A percentile compares a stretch with the other conserved stretches of the same genome.
Conservation (phyloP, 2,329 filamentous ascomycete genomes). For the Raffaelea deltoideospora region DNA sequence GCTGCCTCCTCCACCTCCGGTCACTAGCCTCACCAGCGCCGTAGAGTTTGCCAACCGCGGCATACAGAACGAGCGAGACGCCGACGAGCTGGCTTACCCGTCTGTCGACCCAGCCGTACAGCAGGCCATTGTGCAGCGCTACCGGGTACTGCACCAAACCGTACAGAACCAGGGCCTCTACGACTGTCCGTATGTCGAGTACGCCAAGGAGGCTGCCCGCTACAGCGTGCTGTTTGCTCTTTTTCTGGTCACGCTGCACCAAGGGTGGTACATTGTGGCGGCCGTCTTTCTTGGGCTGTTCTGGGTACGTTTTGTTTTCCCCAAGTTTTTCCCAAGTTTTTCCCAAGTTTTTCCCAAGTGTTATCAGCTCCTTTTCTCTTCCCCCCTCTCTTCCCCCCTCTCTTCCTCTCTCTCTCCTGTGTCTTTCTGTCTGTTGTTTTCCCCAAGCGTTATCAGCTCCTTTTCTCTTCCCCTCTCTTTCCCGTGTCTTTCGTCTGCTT, state of each 20-base stretch:
- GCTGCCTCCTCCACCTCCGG: no score
- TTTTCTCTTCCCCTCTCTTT: constrained; percentile 8
- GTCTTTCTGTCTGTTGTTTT: constrained; percentile 16
- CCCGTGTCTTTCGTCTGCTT: constrained; percentile 24
- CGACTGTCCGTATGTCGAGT: constrained; percentile 40
- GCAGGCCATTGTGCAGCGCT: constrained; percentile 37
- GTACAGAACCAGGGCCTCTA: constrained; percentile 42
- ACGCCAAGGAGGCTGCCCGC: constrained; percentile 41
- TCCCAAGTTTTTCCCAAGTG: no score
- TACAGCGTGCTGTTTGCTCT: constrained; percentile 33
- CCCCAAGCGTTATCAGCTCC: no score
- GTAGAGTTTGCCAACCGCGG: constrained; percentile 18
- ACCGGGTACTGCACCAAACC: constrained; percentile 37
- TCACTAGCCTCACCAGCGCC: no score
- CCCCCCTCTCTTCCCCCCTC: constrained; percentile 7
- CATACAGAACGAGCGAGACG: constrained; percentile 20
- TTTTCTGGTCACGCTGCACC: constrained; percentile 29
- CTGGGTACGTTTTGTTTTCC: constrained; percentile 29
- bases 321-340: no score
- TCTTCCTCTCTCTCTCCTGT: constrained; percentile 11
- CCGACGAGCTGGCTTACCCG: constrained; percentile 27
- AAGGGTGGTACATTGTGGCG: constrained; percentile 41
- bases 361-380: neutral
- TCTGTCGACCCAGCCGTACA: constrained; percentile 39
- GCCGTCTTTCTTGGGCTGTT: constrained; percentile 45